Conservation (phyloP, 768 basidiomycete species). For the Imleria badia region DNA sequence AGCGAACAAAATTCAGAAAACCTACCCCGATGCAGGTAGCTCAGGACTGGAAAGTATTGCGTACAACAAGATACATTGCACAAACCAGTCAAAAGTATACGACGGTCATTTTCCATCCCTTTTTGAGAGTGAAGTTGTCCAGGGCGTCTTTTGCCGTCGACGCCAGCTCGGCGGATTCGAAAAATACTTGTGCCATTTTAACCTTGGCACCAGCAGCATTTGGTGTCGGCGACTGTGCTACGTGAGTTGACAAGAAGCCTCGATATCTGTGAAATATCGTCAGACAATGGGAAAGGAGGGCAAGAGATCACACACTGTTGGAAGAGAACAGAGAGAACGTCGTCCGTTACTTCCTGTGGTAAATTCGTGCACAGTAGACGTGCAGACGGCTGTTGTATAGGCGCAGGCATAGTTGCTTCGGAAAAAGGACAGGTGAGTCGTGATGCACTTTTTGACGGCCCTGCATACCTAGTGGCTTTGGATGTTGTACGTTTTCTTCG, state of each 20-base stretch:
- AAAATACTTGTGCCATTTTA: constrained; percentile 80
- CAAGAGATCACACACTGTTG: constrained; percentile 68
- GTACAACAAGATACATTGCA: constrained; percentile 12
- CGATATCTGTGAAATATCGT: constrained; percentile 57
- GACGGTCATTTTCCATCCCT: constrained; percentile 82
- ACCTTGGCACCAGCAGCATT: constrained; percentile 62
- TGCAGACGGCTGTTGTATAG: constrained; percentile 54
- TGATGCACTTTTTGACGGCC: constrained; percentile 4
- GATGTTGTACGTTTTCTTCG: constrained; percentile 53
- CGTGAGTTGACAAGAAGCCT: constrained; percentile 73
- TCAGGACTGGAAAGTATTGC: constrained; percentile 16
- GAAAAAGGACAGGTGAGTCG: constrained; percentile 18
- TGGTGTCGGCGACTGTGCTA: constrained; percentile 67
- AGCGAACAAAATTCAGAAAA: background rate
- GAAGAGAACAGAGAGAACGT: constrained; percentile 84
- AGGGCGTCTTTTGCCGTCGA: constrained; percentile 77
- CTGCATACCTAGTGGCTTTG: constrained; percentile 47
- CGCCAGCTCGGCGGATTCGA: constrained; percentile 74
- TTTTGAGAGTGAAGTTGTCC: constrained; percentile 85
- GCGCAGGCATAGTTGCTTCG: constrained; percentile 43
- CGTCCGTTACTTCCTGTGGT: constrained; percentile 87
- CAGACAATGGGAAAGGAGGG: background rate
- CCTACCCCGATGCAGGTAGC: constrained; percentile 42
- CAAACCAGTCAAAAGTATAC: constrained; percentile 49
- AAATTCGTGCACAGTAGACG: constrained; percentile 81